phyloP scores from a whole-genome alignment of 169 alveolate genomes.

The Babesia divergens region DNA sequence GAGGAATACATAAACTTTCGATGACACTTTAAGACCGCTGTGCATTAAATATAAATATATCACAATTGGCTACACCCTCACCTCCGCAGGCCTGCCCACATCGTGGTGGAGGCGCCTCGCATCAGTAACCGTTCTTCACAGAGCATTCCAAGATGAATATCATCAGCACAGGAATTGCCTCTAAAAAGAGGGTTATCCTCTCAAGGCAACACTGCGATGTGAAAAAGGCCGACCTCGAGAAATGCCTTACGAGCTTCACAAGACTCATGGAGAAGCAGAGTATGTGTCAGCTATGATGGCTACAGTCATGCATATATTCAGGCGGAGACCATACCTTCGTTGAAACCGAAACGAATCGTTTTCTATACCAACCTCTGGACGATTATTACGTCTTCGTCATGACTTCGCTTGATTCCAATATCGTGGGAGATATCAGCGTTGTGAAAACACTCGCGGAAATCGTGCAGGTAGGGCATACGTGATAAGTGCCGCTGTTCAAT shows the following conservation, averaged over 20 bases:
- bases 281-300: neutral
- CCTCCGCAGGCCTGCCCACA: too few species aligned
- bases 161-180: conserved; percentile 61
- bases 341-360: conserved; percentile 74
- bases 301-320: neutral
- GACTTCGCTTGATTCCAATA: conserved; percentile 76
- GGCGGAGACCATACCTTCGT: conserved; percentile 74
- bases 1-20: too few species aligned
- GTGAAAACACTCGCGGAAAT: conserved; percentile 73
- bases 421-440: conserved; percentile 71
- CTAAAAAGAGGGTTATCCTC: conserved; percentile 57
- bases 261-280: conserved; percentile 52
- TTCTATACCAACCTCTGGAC: conserved; percentile 76
- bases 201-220: conserved; percentile 60
- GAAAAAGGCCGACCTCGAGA: conserved; percentile 51
- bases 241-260: conserved; percentile 34
- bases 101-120: neutral
- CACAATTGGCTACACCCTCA: too few species aligned
- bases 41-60: too few species aligned
- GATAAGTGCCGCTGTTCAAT: neutral
- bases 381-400: conserved; percentile 73
- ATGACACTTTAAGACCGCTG: too few species aligned
- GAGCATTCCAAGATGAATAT: conserved; percentile 32
- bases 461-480: conserved; percentile 62
- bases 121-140: neutral